Conservation (phyloP, 2,329 filamentous ascomycete genomes). For the Domatiomyces globalis region DNA sequence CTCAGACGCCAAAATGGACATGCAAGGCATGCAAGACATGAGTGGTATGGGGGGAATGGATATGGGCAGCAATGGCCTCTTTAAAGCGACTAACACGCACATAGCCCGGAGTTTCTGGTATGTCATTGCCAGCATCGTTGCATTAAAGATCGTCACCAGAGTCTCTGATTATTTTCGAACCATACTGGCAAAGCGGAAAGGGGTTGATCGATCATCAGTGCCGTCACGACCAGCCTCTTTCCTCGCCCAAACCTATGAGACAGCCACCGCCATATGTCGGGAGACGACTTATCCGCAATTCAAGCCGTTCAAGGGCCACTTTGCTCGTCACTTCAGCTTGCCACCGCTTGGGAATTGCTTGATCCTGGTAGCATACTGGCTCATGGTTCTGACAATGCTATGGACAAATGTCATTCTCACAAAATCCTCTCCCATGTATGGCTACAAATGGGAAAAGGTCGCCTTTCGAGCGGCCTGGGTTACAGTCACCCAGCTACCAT, state of each 20-base stretch:
- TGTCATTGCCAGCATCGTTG: constrained; percentile 9
- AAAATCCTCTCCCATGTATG: constrained; percentile 11
- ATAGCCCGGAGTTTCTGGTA: constrained; percentile 14
- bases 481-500: constrained; percentile 38
- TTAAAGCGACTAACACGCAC: constrained; percentile 9
- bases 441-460: constrained; percentile 38
- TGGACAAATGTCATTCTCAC: constrained; percentile 13
- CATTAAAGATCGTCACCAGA: constrained; percentile 4
- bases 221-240: constrained; percentile 8
- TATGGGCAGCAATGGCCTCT: constrained; percentile 12
- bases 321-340: constrained; percentile 10
- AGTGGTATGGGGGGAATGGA: constrained; percentile 15
- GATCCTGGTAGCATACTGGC: constrained; percentile 11
- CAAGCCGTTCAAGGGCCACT: constrained; percentile 9
- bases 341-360: constrained; percentile 13
- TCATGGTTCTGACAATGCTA: constrained; percentile 13
- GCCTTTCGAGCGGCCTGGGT: constrained; percentile 43
- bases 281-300: constrained; percentile 12
- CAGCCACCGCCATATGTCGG: constrained; percentile 8
- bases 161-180: constrained; percentile 6
- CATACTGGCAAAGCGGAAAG: constrained; percentile 1
- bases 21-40: constrained; percentile 12
- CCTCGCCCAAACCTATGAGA: constrained; percentile 12
- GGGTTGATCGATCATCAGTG: constrained; percentile 3
- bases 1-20: constrained; percentile 6